Percentiles rank a stretch among this genome's conserved stretches.
Conservation (phyloP, 2,329 filamentous ascomycete genomes). For the Dothideomycetes sp. region DNA sequence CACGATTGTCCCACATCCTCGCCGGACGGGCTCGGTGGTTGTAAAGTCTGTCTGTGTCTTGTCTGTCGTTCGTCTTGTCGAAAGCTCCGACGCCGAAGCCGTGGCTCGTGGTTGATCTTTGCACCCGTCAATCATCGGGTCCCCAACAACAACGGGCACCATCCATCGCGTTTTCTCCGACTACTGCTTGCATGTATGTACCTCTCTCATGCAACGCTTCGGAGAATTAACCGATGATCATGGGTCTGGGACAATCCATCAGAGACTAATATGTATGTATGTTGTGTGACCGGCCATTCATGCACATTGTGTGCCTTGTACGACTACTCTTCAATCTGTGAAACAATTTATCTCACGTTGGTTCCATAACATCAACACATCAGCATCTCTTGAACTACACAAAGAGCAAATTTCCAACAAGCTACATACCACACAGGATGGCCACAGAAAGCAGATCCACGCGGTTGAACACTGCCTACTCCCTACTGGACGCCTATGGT, state of each 20-base stretch:
- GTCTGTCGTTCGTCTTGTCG: no score
- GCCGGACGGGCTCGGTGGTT: no score
- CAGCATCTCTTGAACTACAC: no score
- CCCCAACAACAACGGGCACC: not conserved
- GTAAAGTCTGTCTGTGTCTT: no score
- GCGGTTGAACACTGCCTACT: conserved; percentile 24
- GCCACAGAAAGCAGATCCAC: conserved; percentile 7
- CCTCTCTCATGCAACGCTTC: conserved; percentile 10
- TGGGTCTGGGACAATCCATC: not conserved
- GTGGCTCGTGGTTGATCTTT: not conserved
- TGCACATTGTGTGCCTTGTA: no score
- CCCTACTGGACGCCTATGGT: conserved; percentile 32
- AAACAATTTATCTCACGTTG: no score
- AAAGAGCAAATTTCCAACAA: no score
- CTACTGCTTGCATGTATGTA: not conserved
- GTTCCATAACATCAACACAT: no score
- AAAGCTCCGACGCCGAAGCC: conserved; percentile 7
- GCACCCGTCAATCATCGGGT: conserved; percentile 4
- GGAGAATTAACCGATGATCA: conserved; percentile 10
- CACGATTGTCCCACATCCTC: no score
- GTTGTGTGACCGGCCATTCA: no score
- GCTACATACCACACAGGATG: not conserved
- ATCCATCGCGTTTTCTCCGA: not conserved
- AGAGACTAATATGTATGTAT: no score
- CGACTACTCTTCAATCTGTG: no score